Evolutionary conservation across 306 rosid species (phyloP), one percentile per base, ranked within the genome.

Genomic region (Vigna radiata): DNA sequence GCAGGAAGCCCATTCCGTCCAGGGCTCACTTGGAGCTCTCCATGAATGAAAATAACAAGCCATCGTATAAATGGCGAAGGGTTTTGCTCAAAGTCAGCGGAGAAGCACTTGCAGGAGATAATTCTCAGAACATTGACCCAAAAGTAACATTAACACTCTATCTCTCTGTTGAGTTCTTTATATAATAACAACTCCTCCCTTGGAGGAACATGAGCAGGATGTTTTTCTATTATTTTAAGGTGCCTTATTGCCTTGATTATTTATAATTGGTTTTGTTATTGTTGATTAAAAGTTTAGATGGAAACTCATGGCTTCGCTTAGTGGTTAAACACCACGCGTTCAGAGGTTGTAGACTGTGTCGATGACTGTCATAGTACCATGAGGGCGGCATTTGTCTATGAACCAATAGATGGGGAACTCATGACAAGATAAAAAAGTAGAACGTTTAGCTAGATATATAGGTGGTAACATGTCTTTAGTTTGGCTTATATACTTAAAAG

Each of bases 51-150:
- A 62, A 70, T 11, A 82, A 68, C 77, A 86, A 68, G 68, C 78
- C 91, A 58, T 81, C 91, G 2, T 78, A 10, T 76, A 92, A 87
- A 83, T 95, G 99, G 99, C 78, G 49, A 82, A 90, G 99, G 88
- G 97, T 95, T 39, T 89, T 95, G 86, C 99, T 95, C 78, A 95
- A 95, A 89, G 99, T 95, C 64, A 83, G 86, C 4, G 99, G 99
- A 29, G 99, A 95, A 88, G 99, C 99, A 68, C 97, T 95, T 86
- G 96, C 96, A 0, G 99, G 99, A 69, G 99, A 95, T 70, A 86
- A 80, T 5, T 33, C 72, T 10, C 94, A 92, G 87, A 95, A 90
- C 78, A 95, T 95, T 82, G 99, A 95, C 76, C 99, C 99, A 7
- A 90, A 95, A 97, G 97, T 95, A 17, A 2, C 36, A 0, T 25